Conservation (phyloP, 108 stramenopile species). For the Skeletonema menzelii region DNA sequence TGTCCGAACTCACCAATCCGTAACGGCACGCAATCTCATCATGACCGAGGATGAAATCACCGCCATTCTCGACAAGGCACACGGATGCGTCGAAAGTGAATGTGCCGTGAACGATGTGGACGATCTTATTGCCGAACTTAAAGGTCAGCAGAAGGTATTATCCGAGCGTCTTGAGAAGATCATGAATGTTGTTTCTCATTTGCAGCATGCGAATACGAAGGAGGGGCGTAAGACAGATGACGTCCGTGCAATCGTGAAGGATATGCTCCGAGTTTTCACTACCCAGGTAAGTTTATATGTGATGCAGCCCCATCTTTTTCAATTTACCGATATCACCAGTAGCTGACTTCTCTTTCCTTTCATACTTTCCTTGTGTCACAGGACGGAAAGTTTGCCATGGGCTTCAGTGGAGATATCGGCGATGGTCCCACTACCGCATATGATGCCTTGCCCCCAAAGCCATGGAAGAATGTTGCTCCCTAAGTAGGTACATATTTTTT, state of each 20-base stretch:
- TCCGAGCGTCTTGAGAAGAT: slow-evolving; percentile 55
- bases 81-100: slow-evolving; percentile 65
- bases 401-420: slow-evolving; percentile 74
- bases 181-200: slow-evolving; percentile 61
- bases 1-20: slow-evolving; percentile 4
- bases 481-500: background rate
- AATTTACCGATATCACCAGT: background rate
- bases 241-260: slow-evolving; percentile 73
- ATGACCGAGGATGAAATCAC: slow-evolving; percentile 69
- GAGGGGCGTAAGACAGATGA: slow-evolving; percentile 63
- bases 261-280: slow-evolving; percentile 72
- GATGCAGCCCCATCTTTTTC: background rate
- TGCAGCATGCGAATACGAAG: slow-evolving; percentile 68
- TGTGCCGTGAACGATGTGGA: slow-evolving; percentile 71
- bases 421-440: slow-evolving; percentile 74
- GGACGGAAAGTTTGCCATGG: slow-evolving; percentile 47
- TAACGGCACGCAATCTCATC: slow-evolving; percentile 44
- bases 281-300: slow-evolving; percentile 14
- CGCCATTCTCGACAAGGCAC: slow-evolving; percentile 54
- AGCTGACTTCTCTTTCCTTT: background rate
- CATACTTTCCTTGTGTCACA: background rate
- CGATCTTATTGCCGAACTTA: slow-evolving; percentile 59
- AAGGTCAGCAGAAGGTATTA: slow-evolving; percentile 73
- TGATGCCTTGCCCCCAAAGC: slow-evolving; percentile 71
- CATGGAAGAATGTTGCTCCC: slow-evolving; percentile 36